Evolutionary conservation across 1,284 basidiomycete genomes (phyloP).

Genomic region (Marasmius tenuissimus): DNA sequence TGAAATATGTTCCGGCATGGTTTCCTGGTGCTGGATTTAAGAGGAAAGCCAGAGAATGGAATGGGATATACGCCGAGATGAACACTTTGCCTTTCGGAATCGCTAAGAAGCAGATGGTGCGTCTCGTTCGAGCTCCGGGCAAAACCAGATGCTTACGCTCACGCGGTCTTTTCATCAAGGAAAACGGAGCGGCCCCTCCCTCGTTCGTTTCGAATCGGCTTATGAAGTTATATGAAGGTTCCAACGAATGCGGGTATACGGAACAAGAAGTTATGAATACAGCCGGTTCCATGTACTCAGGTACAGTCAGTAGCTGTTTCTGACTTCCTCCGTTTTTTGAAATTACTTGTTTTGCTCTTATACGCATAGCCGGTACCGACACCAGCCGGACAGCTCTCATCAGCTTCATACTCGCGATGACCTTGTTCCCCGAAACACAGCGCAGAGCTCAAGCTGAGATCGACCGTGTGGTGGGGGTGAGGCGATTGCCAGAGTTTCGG

Average conservation of each 20-base stretch:
- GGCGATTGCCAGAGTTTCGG: background rate
- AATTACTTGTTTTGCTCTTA: background rate
- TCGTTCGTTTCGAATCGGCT: background rate
- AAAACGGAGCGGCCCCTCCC: background rate
- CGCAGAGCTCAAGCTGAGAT: background rate
- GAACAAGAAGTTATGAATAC: background rate
- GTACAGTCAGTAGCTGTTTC: background rate
- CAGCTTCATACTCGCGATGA: background rate
- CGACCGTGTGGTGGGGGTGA: background rate
- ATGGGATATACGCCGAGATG: background rate
- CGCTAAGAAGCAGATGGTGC: background rate
- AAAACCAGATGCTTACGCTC: background rate
- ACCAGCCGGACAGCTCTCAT: background rate
- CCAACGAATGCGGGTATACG: no score
- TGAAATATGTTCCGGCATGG: background rate
- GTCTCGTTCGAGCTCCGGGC: background rate
- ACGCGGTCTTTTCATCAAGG: background rate
- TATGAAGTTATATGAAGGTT: background rate
- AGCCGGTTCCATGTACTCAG: background rate
- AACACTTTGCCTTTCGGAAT: background rate
- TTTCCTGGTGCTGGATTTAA: background rate
- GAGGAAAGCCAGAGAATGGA: background rate
- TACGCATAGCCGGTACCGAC: background rate
- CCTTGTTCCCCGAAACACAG: background rate
- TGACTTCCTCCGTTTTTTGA: background rate